Base-by-base conservation (phyloP, 352 stramenopile genomes). In the Globisporangium spinosum region DNA sequence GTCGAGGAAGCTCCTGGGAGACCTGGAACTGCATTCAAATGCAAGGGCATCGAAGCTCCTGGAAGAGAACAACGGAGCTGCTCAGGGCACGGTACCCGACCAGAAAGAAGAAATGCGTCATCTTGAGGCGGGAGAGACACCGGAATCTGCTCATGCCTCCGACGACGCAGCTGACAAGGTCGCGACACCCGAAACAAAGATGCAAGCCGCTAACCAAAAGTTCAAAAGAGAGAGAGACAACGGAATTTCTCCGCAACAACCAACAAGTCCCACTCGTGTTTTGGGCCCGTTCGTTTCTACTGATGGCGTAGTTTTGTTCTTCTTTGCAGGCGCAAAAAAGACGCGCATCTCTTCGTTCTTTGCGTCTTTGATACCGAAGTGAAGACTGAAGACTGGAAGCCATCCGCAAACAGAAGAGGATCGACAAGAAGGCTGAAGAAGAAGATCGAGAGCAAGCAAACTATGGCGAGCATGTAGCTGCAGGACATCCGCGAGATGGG, bases 401-500 rank as follows among this genome's bases (percentile, higher is more conserved):
- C 54, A 22, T 60, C 25, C 12, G 23, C 20, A 64, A 55, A 6
- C 58, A 64, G 12, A 35, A 23, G 2, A 45, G 27, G 9, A 25
- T 49, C 15, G 17, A 51, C 43, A 23, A 51, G 17, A 23, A 45
- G 38, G 12, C 12, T 45, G 38, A 22, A 9, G 43, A 51, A 51
- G 43, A 51, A 51, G 43, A 51, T 49, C 56, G 56, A 47, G 15
- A 35, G 29, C 22, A 34, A 32, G 57, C 10, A 8, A 17, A 53
- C 23, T 1, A 85, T 82, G 73, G 47, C 73, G 38, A 76, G 62
- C 57, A 85, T 90, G 75, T 74, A 89, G 65, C 72, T 85, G 38
- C 73, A 77, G 6, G 82, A 89, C 59, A 91, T 93, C 55, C 80
- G 83, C 25, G 75, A 71, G 62, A 88, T 93, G 79, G 87, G 85